These are phyloP conservation scores for Malus hybrid DNA, from an alignment of 331 rosid species.

Conservation along the genomic window DNA sequence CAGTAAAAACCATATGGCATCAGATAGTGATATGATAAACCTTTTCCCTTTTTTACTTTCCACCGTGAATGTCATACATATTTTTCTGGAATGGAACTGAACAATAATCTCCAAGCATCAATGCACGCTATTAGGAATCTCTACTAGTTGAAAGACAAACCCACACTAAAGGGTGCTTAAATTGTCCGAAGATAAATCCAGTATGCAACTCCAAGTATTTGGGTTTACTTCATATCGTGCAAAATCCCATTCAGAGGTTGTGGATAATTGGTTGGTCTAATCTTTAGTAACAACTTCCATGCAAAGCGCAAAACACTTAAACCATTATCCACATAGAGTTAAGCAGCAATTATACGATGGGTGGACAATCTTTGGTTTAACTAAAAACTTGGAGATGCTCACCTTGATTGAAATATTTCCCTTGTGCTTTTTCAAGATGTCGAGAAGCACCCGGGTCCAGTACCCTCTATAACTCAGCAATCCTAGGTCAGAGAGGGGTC, in stretches of 20 bases:
- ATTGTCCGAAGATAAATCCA: background rate
- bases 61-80: background rate
- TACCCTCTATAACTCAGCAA: conserved; percentile 95
- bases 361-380: background rate
- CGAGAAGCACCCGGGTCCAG: conserved; percentile 97
- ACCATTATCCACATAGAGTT: background rate
- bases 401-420: conserved; percentile 97
- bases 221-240: background rate
- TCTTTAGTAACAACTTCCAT: background rate
- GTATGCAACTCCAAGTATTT: background rate
- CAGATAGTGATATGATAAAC: background rate
- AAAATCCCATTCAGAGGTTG: background rate
- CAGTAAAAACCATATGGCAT: background rate
- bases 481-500: conserved; percentile 98
- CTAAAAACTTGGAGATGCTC: background rate
- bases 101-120: background rate
- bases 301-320: background rate
- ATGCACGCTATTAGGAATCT: background rate
- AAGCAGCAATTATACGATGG: background rate
- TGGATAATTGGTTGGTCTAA: background rate
- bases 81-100: background rate
- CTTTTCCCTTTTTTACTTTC: background rate
- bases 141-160: background rate
- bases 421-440: conserved; percentile 89
- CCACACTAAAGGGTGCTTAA: background rate